Conservation (phyloP, 345 rosid genomes). For the Populus nigra region DNA sequence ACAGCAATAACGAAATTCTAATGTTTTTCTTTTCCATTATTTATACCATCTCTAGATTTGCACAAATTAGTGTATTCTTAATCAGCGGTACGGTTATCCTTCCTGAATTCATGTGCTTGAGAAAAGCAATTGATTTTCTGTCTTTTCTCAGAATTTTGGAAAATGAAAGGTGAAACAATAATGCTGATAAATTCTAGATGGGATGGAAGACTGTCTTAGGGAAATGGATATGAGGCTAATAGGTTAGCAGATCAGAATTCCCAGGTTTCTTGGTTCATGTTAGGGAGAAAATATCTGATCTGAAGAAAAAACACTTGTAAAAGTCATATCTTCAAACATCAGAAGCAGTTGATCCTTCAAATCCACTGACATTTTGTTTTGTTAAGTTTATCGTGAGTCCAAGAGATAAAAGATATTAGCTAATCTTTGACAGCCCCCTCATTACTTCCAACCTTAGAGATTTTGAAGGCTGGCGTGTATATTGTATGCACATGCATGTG, state of each 20-base stretch:
- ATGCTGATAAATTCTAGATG: no score
- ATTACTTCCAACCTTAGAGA: neutral
- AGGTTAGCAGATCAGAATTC: neutral
- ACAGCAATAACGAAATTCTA: neutral
- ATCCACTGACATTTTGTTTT: neutral
- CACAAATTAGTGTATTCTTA: neutral
- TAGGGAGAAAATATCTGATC: neutral
- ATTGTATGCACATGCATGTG: neutral
- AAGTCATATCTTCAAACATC: no score
- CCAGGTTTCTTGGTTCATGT: constrained; percentile 1
- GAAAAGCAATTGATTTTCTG: neutral
- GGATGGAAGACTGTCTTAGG: no score
- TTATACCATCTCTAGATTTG: neutral
- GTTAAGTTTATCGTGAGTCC: neutral
- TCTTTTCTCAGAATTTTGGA: neutral
- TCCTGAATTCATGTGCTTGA: neutral
- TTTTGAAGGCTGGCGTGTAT: neutral
- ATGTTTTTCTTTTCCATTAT: neutral
- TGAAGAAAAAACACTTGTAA: no score
- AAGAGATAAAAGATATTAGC: neutral
- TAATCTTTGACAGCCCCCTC: neutral
- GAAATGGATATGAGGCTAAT: no score
- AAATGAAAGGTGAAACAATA: no score
- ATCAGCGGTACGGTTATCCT: neutral
- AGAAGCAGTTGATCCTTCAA: neutral